phyloP scores from a whole-genome alignment of 2,329 filamentous ascomycete species.

The Ophiostoma himal-ulmi region DNA sequence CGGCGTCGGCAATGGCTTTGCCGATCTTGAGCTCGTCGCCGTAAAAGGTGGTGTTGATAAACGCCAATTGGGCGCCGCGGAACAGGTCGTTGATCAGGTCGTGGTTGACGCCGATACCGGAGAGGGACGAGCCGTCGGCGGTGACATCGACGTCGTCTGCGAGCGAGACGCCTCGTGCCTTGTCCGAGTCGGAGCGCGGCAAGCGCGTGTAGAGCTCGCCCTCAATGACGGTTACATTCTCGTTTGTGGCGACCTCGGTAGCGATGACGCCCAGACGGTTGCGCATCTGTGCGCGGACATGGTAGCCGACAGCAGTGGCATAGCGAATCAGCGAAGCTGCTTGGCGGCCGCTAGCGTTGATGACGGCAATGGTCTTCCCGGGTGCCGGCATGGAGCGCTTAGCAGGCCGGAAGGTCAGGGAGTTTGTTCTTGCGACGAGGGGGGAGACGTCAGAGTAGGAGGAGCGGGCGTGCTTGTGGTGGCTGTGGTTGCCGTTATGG shows the following conservation, averaged over 20 bases:
- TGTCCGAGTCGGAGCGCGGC: constrained; percentile 45
- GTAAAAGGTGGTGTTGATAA: constrained; percentile 97
- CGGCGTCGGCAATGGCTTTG: constrained; percentile 79
- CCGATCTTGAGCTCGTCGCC: constrained; percentile 91
- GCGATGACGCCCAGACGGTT: constrained; percentile 83
- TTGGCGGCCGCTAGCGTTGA: constrained; percentile 94
- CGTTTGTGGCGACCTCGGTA: constrained; percentile 71
- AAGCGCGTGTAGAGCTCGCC: constrained; percentile 58
- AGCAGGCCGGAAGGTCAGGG: constrained; percentile 53
- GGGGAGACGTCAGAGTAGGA: constrained; percentile 58
- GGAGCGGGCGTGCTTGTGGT: constrained; percentile 57
- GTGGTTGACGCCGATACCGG: constrained; percentile 62
- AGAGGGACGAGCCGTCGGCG: constrained; percentile 53
- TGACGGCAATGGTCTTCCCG: constrained; percentile 81
- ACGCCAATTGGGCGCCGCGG: constrained; percentile 76
- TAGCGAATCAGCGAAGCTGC: constrained; percentile 92
- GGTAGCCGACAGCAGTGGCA: constrained; percentile 87
- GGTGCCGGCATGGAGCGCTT: constrained; percentile 55
- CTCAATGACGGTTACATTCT: constrained; percentile 64
- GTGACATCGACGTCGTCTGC: constrained; percentile 54
- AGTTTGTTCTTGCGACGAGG: constrained; percentile 52
- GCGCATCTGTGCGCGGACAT: constrained; percentile 85
- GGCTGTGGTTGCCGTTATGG: constrained; percentile 30
- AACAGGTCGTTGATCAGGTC: constrained; percentile 72
- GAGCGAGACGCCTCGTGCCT: constrained; percentile 28